These are phyloP conservation scores for Sarocladium kiliense DNA, from an alignment of 2,329 filamentous ascomycete species.

Conservation along the genomic window DNA sequence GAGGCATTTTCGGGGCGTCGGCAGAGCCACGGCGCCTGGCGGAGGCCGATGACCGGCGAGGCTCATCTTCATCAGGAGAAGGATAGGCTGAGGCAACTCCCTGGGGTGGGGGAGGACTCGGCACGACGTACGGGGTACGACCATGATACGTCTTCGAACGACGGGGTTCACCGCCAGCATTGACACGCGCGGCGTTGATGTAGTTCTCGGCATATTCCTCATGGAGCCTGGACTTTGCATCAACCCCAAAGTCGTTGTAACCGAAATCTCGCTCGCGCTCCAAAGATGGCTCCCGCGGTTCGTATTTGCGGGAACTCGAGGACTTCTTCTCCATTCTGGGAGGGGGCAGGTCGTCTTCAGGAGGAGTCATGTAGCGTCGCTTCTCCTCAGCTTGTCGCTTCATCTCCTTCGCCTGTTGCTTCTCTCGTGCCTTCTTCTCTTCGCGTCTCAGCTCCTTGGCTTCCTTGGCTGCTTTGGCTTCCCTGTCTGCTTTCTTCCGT, in stretches of 20 bases:
- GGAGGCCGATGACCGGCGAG: conserved; percentile 26
- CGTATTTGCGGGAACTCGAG: conserved; percentile 18
- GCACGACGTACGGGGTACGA: conserved; percentile 12
- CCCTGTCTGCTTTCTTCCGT: conserved; percentile 16
- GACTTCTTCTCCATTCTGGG: conserved; percentile 32
- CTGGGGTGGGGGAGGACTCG: conserved; percentile 11
- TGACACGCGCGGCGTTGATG: conserved; percentile 26
- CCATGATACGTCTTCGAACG: conserved; percentile 17
- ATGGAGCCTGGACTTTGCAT: conserved; percentile 9
- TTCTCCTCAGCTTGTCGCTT: conserved; percentile 32
- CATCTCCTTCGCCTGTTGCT: conserved; percentile 32
- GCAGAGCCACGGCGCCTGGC: conserved; percentile 25
- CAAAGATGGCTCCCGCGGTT: conserved; percentile 24
- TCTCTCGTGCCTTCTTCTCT: conserved; percentile 29
- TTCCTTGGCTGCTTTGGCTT: conserved; percentile 22
- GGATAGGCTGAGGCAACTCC: conserved; percentile 21
- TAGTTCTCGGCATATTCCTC: conserved; percentile 21
- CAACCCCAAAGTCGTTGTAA: neutral
- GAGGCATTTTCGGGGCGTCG: conserved; percentile 16
- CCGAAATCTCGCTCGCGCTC: conserved; percentile 19
- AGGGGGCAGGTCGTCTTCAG: conserved; percentile 21
- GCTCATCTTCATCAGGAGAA: conserved; percentile 25
- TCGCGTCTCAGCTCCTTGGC: conserved; percentile 27
- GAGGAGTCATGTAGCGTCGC: conserved; percentile 18
- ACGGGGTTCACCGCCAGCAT: conserved; percentile 16